Conservation (phyloP, 352 stramenopile species). For the Pythium aphanidermatum region DNA sequence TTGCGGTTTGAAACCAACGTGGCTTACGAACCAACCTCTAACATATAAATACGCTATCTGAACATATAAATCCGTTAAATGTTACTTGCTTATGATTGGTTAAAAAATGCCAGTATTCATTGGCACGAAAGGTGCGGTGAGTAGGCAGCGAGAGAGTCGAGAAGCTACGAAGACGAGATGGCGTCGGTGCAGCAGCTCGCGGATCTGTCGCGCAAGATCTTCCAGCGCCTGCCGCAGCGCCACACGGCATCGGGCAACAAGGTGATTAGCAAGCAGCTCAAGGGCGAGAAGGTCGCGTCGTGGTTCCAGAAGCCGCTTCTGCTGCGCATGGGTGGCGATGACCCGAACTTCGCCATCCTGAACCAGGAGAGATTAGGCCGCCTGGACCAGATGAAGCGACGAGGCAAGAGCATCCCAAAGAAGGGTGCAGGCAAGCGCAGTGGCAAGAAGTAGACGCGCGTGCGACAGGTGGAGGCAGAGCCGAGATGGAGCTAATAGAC, state of each 20-base stretch:
- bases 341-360: constrained; percentile 82
- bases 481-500: too few species aligned
- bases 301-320: constrained; percentile 85
- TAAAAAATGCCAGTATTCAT: too few species aligned
- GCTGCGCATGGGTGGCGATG: constrained; percentile 68
- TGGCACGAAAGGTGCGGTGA: too few species aligned
- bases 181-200: constrained; percentile 44
- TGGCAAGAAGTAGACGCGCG: constrained; percentile 59
- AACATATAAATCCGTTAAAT: too few species aligned
- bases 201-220: constrained; percentile 83
- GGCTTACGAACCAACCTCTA: too few species aligned
- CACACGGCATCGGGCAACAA: constrained; percentile 81
- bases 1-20: too few species aligned
- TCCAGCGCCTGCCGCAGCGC: constrained; percentile 81
- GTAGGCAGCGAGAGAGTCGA: too few species aligned
- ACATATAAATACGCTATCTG: too few species aligned
- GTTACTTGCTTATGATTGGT: too few species aligned
- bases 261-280: constrained; percentile 86
- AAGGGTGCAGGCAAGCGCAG: constrained; percentile 82
- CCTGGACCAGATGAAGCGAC: constrained; percentile 82
- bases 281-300: constrained; percentile 77
- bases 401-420: constrained; percentile 82
- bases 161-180: constrained; percentile 20
- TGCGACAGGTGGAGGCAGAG: too few species aligned
- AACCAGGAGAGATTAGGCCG: constrained; percentile 72